Percentiles rank a stretch among this genome's conserved stretches.
phyloP scores from a whole-genome alignment of 768 basidiomycete species.

The Cystoderma amianthinum region DNA sequence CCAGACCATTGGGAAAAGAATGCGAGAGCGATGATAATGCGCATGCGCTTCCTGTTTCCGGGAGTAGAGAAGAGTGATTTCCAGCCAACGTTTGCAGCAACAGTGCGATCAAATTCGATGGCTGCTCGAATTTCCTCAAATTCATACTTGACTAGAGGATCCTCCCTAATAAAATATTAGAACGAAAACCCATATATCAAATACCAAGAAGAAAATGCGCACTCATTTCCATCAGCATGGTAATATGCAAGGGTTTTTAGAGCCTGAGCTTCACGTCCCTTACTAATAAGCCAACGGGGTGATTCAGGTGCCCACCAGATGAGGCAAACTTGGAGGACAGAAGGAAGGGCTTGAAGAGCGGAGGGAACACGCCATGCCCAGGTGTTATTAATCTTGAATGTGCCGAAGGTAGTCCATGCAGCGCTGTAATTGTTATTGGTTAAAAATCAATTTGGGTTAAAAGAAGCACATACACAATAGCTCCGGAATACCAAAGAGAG shows the following conservation, averaged over 20 bases:
- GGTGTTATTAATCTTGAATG: slow-evolving; percentile 57
- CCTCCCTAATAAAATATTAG: slow-evolving; percentile 26
- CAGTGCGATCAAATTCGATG: slow-evolving; percentile 59
- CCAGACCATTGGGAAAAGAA: slow-evolving; percentile 88
- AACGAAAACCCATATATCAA: background rate
- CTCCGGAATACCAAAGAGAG: slow-evolving; percentile 82
- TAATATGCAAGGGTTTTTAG: slow-evolving; percentile 70
- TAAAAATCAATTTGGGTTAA: background rate
- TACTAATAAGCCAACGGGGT: slow-evolving; percentile 76
- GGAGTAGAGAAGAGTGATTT: slow-evolving; percentile 55
- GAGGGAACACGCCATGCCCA: slow-evolving; percentile 87
- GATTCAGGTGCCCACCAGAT: slow-evolving; percentile 75
- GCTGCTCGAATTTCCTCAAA: slow-evolving; percentile 78
- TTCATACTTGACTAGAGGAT: slow-evolving; percentile 67
- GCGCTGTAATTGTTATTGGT: slow-evolving; percentile 29
- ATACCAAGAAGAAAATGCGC: slow-evolving; percentile 9
- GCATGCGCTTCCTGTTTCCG: slow-evolving; percentile 73
- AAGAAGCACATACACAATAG: slow-evolving; percentile 50
- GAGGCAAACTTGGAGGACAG: slow-evolving; percentile 57
- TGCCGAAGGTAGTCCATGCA: slow-evolving; percentile 84
- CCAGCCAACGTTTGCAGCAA: slow-evolving; percentile 58
- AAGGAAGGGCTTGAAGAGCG: slow-evolving; percentile 62
- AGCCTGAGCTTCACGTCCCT: slow-evolving; percentile 67
- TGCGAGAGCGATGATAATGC: slow-evolving; percentile 69
- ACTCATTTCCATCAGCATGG: slow-evolving; percentile 72